Evolutionary conservation across 208 protist species (phyloP).

Genomic region (Trypanosoma mega): DNA sequence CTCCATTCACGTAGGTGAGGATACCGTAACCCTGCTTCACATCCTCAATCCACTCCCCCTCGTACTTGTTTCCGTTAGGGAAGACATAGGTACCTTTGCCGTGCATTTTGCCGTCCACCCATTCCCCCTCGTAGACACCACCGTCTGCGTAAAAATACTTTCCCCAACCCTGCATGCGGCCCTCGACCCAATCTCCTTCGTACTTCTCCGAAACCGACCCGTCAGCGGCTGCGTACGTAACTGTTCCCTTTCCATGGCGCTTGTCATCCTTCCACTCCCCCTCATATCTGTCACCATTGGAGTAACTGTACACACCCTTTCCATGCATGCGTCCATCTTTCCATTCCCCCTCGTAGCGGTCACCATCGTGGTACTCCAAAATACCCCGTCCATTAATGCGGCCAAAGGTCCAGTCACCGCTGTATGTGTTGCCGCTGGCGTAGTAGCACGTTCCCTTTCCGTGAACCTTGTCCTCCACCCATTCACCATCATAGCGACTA

Average conservation of each 20-base stretch:
- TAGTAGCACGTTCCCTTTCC: conserved; percentile 93
- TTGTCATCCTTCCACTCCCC: conserved; percentile 93
- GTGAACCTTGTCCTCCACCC: conserved; percentile 94
- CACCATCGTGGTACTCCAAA: conserved; percentile 90
- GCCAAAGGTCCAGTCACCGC: conserved; percentile 88
- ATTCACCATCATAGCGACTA: conserved; percentile 91
- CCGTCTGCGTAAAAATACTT: conserved; percentile 94
- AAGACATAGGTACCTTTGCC: conserved; percentile 93
- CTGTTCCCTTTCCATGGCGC: conserved; percentile 91
- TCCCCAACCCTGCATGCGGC: conserved; percentile 94
- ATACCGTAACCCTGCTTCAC: conserved; percentile 92
- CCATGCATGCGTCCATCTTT: conserved; percentile 94
- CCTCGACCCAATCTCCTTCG: conserved; percentile 93
- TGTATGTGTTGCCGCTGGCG: conserved; percentile 87
- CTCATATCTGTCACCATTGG: conserved; percentile 90
- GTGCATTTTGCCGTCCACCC: conserved; percentile 91
- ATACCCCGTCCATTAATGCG: conserved; percentile 90
- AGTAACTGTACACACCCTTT: conserved; percentile 89
- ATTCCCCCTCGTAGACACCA: conserved; percentile 91
- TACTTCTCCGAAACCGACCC: conserved; percentile 92
- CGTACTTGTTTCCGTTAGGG: conserved; percentile 94
- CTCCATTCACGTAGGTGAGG: conserved; percentile 88
- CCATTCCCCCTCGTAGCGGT: conserved; percentile 92
- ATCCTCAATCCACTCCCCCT: conserved; percentile 93
- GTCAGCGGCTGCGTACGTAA: conserved; percentile 91